Percentiles rank a stretch among this genome's conserved stretches.
phyloP scores from a whole-genome alignment of 805 yeast species.

The Saturnispora ahearnii region DNA sequence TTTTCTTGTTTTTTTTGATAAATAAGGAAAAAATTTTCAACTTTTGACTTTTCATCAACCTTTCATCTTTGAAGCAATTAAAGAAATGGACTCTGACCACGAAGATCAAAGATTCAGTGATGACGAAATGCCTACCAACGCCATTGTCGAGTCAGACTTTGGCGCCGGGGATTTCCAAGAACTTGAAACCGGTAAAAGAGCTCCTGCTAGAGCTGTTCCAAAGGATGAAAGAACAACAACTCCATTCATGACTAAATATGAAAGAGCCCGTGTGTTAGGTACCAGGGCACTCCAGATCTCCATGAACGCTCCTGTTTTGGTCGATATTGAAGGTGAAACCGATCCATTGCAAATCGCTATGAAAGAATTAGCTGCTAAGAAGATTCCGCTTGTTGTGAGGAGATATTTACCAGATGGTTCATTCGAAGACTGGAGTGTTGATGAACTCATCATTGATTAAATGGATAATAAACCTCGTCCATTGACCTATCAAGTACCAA shows the following conservation, averaged over 20 bases:
- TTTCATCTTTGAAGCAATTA: background rate
- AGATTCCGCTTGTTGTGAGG: constrained; percentile 91
- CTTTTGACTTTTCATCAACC: constrained; percentile 9
- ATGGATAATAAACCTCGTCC: no score
- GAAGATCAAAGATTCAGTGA: constrained; percentile 26
- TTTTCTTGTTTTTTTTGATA: background rate
- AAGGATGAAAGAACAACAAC: constrained; percentile 87
- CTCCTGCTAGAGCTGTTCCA: constrained; percentile 61
- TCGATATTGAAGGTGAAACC: constrained; percentile 97
- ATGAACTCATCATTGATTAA: constrained; percentile 83
- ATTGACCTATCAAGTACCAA: background rate
- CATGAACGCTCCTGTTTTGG: constrained; percentile 96
- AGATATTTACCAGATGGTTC: constrained; percentile 95
- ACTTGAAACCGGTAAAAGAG: constrained; percentile 31
- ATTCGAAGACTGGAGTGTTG: constrained; percentile 98
- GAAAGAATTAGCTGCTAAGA: constrained; percentile 91
- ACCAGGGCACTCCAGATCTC: constrained; percentile 96
- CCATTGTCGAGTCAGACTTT: constrained; percentile 38
- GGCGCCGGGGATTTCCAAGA: constrained; percentile 31
- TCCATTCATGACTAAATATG: constrained; percentile 98
- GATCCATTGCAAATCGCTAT: constrained; percentile 97
- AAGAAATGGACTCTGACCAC: constrained; percentile 7
- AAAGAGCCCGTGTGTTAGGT: constrained; percentile 94
- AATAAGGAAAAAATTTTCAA: background rate
- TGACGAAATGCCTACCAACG: constrained; percentile 46